phyloP scores from a whole-genome alignment of 2,329 filamentous ascomycete genomes.

The Epichloe uncinata region DNA sequence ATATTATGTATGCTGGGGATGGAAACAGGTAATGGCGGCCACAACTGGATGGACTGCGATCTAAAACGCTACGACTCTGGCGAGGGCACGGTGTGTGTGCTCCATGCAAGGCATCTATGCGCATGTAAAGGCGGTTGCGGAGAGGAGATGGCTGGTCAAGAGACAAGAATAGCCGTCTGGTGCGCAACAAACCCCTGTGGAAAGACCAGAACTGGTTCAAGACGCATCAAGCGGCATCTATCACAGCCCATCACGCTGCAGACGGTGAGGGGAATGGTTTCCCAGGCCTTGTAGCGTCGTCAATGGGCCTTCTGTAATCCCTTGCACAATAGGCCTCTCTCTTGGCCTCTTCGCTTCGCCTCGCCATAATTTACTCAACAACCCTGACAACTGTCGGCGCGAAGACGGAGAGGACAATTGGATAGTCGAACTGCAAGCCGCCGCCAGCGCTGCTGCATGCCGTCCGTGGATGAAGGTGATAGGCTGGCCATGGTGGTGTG shows the following conservation, averaged over 20 bases:
- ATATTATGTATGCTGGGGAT: slow-evolving; percentile 31
- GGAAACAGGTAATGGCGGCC: background rate
- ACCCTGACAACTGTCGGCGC: slow-evolving; percentile 3
- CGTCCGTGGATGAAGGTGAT: slow-evolving; percentile 4
- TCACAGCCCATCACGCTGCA: slow-evolving; percentile 3
- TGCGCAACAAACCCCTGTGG: background rate
- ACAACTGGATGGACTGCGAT: background rate
- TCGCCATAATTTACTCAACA: background rate
- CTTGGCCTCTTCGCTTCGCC: background rate
- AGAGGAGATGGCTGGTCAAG: background rate
- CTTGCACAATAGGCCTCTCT: background rate
- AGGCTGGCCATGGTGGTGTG: slow-evolving; percentile 1
- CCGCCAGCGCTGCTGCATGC: slow-evolving; percentile 7
- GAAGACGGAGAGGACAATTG: slow-evolving; percentile 9
- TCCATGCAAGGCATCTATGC: background rate
- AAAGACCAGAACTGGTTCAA: background rate
- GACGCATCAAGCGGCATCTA: slow-evolving; percentile 2
- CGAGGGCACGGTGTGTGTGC: background rate
- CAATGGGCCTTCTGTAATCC: slow-evolving; percentile 1
- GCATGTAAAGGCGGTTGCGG: background rate
- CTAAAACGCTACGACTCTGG: background rate
- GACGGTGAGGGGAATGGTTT: background rate
- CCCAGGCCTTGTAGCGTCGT: background rate
- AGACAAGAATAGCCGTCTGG: slow-evolving; percentile 1
- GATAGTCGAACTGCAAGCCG: slow-evolving; percentile 8